Percentiles rank a stretch among this genome's conserved stretches.
Evolutionary conservation across 768 basidiomycete genomes (phyloP).

Genomic region (Lanmaoa rubissima): DNA sequence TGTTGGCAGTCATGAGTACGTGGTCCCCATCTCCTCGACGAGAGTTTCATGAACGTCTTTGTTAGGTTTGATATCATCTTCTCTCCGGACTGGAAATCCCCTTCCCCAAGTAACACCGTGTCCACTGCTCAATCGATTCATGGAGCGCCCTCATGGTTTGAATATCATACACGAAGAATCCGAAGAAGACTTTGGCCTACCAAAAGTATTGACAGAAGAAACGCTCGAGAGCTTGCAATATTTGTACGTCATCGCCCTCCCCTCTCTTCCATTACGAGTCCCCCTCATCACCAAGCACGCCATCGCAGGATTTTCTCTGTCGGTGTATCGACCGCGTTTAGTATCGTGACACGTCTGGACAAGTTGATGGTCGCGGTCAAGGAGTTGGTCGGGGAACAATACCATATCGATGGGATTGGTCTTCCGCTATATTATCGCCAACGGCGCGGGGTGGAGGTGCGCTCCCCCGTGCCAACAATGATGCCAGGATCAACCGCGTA

Average conservation of each 20-base stretch:
- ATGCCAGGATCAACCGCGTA: not conserved
- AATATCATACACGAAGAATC: constrained; percentile 68
- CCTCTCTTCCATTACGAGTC: not conserved
- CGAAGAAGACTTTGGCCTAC: constrained; percentile 75
- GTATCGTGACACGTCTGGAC: constrained; percentile 72
- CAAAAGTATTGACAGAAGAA: constrained; percentile 65
- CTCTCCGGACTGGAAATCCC: constrained; percentile 69
- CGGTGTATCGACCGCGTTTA: constrained; percentile 66
- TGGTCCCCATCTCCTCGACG: not conserved
- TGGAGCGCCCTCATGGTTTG: constrained; percentile 52
- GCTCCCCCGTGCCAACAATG: constrained; percentile 19
- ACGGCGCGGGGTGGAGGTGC: constrained; percentile 29
- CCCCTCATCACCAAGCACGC: not conserved
- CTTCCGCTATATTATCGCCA: constrained; percentile 23
- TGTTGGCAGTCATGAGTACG: constrained; percentile 78
- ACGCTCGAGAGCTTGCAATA: constrained; percentile 79
- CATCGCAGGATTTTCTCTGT: constrained; percentile 61
- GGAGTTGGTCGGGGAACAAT: constrained; percentile 84
- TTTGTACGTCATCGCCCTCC: constrained; percentile 47
- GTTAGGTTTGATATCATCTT: constrained; percentile 71
- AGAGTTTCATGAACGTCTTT: not conserved
- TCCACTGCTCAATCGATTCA: constrained; percentile 51
- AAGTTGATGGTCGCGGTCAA: constrained; percentile 78
- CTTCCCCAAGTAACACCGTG: constrained; percentile 87
- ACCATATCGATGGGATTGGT: constrained; percentile 75